Evolutionary conservation across 495 filamentous ascomycete species (phyloP).

Genomic region (Daldinia concentrica): DNA sequence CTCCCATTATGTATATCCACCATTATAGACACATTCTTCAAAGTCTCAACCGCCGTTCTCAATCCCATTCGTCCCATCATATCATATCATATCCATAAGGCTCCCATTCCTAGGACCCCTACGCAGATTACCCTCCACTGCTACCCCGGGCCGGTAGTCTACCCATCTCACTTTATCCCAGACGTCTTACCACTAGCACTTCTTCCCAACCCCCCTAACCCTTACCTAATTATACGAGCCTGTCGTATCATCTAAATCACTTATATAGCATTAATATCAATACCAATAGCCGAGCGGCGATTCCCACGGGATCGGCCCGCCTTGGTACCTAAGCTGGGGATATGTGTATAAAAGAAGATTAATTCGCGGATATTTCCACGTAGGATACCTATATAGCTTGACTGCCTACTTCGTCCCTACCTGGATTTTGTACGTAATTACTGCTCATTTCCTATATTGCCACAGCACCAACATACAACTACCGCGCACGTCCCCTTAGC

Average conservation of each 20-base stretch:
- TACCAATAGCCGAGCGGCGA: neutral
- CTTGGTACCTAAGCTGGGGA: neutral
- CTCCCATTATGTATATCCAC: neutral
- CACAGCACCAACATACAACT: neutral
- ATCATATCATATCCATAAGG: neutral
- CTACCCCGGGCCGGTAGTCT: neutral
- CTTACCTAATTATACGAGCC: neutral
- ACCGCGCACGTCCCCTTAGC: neutral
- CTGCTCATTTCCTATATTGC: neutral
- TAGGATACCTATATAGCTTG: too few species aligned
- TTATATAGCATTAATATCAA: neutral
- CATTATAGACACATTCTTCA: neutral
- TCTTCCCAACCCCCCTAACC: neutral
- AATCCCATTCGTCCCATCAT: neutral
- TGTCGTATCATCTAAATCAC: neutral
- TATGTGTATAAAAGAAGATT: neutral
- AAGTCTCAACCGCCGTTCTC: neutral
- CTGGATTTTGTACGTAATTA: neutral
- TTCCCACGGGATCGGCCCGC: neutral
- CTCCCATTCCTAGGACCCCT: neutral
- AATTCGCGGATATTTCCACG: neutral
- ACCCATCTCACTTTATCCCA: neutral
- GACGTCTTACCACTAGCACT: neutral
- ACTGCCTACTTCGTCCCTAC: neutral
- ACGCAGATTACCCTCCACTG: slow-evolving; percentile 1